These are phyloP conservation scores for Mucor circinelloides DNA, from an alignment of 371 early-diverging fungal genomes.

Conservation along the genomic window DNA sequence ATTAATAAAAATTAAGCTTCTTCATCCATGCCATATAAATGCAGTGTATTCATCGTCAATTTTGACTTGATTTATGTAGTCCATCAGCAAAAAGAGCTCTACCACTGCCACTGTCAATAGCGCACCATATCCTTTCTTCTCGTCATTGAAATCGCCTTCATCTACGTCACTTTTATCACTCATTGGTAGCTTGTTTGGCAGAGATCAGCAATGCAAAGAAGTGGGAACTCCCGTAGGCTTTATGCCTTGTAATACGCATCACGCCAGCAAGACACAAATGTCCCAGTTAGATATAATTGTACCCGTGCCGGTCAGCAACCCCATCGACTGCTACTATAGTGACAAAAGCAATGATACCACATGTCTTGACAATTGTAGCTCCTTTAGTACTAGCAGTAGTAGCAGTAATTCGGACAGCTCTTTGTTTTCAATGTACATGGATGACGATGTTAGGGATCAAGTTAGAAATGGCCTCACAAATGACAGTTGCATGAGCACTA, in stretches of 20 bases:
- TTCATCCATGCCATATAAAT: neutral
- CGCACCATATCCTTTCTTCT: slow-evolving; percentile 29
- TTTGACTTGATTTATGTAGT: neutral
- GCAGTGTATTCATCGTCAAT: neutral
- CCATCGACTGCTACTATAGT: slow-evolving; percentile 21
- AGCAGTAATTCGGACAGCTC: slow-evolving; percentile 8
- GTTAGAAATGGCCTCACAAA: neutral
- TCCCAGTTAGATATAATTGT: slow-evolving; percentile 18
- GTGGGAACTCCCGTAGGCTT: slow-evolving; percentile 21
- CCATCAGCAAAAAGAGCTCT: neutral
- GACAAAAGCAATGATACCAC: neutral
- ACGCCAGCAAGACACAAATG: slow-evolving; percentile 10
- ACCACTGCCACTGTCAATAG: neutral
- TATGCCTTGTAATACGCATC: slow-evolving; percentile 18
- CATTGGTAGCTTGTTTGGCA: slow-evolving; percentile 13
- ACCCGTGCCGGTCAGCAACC: slow-evolving; percentile 6
- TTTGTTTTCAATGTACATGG: slow-evolving; percentile 8
- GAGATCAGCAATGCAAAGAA: slow-evolving; percentile 3
- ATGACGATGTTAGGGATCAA: slow-evolving; percentile 9
- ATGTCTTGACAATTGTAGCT: slow-evolving; percentile 12
- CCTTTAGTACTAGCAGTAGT: slow-evolving; percentile 15
- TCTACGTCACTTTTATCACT: slow-evolving; percentile 21
- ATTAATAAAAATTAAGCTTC: slow-evolving; percentile 2
- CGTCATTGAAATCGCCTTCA: slow-evolving; percentile 1
- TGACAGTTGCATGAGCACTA: slow-evolving; percentile 9